phyloP scores from a whole-genome alignment of 768 basidiomycete species.

The Macrolepiota fuliginosa region DNA sequence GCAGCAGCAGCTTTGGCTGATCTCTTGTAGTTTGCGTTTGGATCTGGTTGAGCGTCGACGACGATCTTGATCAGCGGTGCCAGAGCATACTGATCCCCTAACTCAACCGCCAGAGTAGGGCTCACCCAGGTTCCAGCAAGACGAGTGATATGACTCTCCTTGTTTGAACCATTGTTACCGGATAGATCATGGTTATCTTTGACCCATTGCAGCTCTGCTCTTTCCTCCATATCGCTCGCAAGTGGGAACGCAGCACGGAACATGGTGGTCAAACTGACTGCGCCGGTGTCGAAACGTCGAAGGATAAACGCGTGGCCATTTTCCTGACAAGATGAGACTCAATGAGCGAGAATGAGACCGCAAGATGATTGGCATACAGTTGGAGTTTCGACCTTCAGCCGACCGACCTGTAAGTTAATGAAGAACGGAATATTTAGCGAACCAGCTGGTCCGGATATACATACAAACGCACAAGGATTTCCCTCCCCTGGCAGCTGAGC shows the following conservation, averaged over 20 bases:
- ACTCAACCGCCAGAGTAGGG: slow-evolving; percentile 56
- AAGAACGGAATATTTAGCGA: not conserved
- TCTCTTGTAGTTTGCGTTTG: slow-evolving; percentile 73
- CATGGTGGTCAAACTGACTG: slow-evolving; percentile 93
- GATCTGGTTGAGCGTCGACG: slow-evolving; percentile 74
- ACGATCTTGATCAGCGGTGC: slow-evolving; percentile 60
- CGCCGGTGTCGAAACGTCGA: slow-evolving; percentile 89
- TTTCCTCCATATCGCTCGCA: slow-evolving; percentile 75
- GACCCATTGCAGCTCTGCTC: slow-evolving; percentile 79
- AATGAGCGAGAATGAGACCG: slow-evolving; percentile 16
- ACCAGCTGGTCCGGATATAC: slow-evolving; percentile 6
- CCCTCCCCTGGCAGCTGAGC: slow-evolving; percentile 80
- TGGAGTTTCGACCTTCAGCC: slow-evolving; percentile 79
- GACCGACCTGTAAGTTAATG: slow-evolving; percentile 61
- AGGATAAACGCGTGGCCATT: slow-evolving; percentile 90
- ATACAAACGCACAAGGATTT: slow-evolving; percentile 66
- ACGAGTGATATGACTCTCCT: slow-evolving; percentile 58
- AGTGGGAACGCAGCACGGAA: slow-evolving; percentile 92
- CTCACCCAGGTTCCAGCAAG: slow-evolving; percentile 91
- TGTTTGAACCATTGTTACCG: slow-evolving; percentile 73
- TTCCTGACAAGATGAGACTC: slow-evolving; percentile 42
- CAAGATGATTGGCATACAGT: slow-evolving; percentile 52
- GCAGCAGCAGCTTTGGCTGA: slow-evolving; percentile 44
- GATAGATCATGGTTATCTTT: slow-evolving; percentile 72
- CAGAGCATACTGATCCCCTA: slow-evolving; percentile 70